phyloP scores from a whole-genome alignment of 345 rosid genomes.

The Erysimum cheiranthoides region DNA sequence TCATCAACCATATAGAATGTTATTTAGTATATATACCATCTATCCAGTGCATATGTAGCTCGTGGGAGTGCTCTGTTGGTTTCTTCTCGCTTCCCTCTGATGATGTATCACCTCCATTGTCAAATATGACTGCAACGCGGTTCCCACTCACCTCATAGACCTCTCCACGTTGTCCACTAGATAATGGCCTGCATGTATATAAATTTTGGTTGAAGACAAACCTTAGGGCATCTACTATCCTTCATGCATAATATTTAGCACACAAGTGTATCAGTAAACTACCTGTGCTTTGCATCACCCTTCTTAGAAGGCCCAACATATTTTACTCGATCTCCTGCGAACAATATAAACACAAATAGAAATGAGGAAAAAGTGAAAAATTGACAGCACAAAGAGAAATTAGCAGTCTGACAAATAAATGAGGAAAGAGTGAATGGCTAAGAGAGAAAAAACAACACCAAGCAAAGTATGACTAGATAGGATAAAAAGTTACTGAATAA shows the following conservation, averaged over 20 bases:
- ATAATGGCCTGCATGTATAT: constrained; percentile 63
- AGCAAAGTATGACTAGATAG: constrained; percentile 15
- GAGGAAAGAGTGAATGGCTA: constrained; percentile 19
- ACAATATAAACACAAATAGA: constrained; percentile 8
- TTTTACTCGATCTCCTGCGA: constrained; percentile 90
- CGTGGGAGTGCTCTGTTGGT: constrained; percentile 51
- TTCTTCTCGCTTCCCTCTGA: constrained; percentile 55
- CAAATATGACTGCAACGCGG: constrained; percentile 78
- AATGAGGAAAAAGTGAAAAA: constrained; percentile 2
- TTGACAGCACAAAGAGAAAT: constrained; percentile 12
- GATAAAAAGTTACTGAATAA: constrained; percentile 3
- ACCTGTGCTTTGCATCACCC: constrained; percentile 74
- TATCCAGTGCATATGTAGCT: constrained; percentile 70
- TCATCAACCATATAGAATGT: constrained; percentile 9
- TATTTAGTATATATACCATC: constrained; percentile 58
- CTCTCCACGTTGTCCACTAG: constrained; percentile 87
- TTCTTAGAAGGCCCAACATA: constrained; percentile 68
- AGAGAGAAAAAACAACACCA: constrained; percentile 28
- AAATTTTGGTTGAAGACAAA: constrained; percentile 21
- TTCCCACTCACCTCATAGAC: constrained; percentile 82
- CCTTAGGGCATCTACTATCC: not conserved
- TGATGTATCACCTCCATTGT: constrained; percentile 49
- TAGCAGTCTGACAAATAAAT: constrained; percentile 20
- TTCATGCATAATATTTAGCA: not conserved
- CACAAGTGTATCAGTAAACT: constrained; percentile 32